These are phyloP conservation scores for Hylodesmum podocarpum DNA, from an alignment of 306 rosid genomes.

Conservation along the genomic window DNA sequence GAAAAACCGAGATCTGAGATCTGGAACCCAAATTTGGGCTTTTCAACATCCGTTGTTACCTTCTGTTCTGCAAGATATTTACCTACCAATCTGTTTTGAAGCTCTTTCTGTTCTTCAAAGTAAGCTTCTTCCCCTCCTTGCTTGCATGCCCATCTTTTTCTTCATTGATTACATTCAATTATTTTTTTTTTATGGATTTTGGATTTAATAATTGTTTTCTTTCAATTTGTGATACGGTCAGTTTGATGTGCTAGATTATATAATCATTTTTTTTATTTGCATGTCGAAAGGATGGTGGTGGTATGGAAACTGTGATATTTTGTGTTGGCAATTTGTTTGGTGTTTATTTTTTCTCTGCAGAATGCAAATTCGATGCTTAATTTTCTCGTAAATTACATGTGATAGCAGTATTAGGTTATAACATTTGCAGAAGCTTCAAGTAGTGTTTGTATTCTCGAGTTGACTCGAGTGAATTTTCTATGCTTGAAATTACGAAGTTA, in stretches of 20 bases:
- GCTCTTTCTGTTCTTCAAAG: conserved; percentile 16
- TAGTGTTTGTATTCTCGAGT: background rate
- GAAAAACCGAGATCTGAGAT: conserved; percentile 31
- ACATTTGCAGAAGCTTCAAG: background rate
- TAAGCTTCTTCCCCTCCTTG: background rate
- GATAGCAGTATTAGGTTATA: background rate
- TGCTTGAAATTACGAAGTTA: background rate
- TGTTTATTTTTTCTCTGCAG: conserved; percentile 1
- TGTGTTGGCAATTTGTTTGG: background rate
- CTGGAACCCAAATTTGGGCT: background rate
- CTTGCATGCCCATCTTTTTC: background rate
- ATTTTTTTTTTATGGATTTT: background rate
- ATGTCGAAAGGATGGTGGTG: background rate
- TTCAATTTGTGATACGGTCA: background rate
- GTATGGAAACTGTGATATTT: background rate
- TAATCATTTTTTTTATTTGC: background rate
- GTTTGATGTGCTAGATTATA: background rate
- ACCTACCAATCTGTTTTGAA: background rate
- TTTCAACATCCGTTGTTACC: background rate
- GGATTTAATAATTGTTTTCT: background rate
- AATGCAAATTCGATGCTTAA: background rate
- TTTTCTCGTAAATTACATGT: background rate
- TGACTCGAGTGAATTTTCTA: background rate
- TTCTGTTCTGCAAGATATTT: background rate
- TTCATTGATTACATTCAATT: background rate